Evolutionary conservation across 306 rosid genomes (phyloP).

Genomic region (Acmispon strigosus): DNA sequence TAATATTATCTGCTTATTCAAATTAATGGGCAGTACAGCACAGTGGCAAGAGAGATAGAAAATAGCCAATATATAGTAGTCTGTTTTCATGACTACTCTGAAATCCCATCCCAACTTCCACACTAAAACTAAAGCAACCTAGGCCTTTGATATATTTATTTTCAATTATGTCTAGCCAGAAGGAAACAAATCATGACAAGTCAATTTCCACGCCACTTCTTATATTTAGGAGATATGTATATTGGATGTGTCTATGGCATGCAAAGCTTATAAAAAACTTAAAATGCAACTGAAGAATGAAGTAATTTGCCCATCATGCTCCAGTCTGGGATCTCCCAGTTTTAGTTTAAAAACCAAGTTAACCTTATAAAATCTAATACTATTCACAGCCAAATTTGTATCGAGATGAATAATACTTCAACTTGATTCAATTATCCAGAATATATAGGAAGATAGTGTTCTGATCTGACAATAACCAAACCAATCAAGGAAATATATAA

Average conservation of each 20-base stretch:
- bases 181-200: not conserved
- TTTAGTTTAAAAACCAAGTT: not conserved
- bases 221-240: not conserved
- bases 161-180: not conserved
- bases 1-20: no score
- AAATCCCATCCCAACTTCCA: no score
- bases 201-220: not conserved
- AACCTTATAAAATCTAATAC: not conserved
- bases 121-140: no score
- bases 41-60: no score
- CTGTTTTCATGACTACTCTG: no score
- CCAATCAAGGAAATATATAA: not conserved
- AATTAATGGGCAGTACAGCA: no score
- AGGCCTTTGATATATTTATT: not conserved
- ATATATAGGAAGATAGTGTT: not conserved
- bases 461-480: not conserved
- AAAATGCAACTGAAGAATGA: not conserved
- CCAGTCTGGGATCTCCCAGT: not conserved
- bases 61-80: no score
- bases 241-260: not conserved
- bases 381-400: not conserved
- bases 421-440: not conserved
- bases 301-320: slow-evolving; percentile 1
- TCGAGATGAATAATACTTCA: not conserved
- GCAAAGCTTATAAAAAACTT: not conserved